phyloP scores from a whole-genome alignment of 306 rosid species.

The Mucuna pruriens region DNA sequence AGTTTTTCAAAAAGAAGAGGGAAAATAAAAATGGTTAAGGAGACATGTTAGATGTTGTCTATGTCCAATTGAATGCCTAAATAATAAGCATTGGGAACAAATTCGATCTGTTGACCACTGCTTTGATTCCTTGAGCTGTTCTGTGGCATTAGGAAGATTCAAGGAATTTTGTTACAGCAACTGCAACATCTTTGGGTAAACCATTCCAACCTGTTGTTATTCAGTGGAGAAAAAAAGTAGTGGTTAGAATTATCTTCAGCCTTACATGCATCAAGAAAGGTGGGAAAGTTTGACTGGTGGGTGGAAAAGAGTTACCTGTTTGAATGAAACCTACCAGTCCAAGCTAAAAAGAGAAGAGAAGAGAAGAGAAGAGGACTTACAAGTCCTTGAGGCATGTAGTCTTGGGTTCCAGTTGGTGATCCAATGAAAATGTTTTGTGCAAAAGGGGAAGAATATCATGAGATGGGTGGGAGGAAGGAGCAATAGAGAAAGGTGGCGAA shows the following conservation, averaged over 20 bases:
- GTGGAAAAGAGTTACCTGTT: slow-evolving; percentile 23
- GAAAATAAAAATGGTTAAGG: background rate
- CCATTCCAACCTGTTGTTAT: slow-evolving; percentile 67
- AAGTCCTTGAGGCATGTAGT: slow-evolving; percentile 67
- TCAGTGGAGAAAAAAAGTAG: background rate
- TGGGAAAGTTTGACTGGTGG: slow-evolving; percentile 44
- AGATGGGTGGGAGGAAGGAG: slow-evolving; percentile 51
- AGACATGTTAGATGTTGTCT: slow-evolving; percentile 22
- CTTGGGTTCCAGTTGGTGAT: slow-evolving; percentile 45
- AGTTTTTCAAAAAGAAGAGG: background rate
- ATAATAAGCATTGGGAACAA: background rate
- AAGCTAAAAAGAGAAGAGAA: too few relatives aligned
- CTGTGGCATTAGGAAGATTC: slow-evolving; percentile 28
- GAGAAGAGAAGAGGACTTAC: slow-evolving; percentile 55
- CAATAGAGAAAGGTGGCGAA: slow-evolving; percentile 68
- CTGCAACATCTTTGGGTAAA: slow-evolving; percentile 63
- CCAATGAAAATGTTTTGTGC: slow-evolving; percentile 58
- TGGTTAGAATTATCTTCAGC: background rate
- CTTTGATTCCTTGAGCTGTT: slow-evolving; percentile 9
- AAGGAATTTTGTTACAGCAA: slow-evolving; percentile 48
- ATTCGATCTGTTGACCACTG: slow-evolving; percentile 5
- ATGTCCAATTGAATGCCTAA: background rate
- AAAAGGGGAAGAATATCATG: slow-evolving; percentile 63
- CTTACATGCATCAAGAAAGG: background rate
- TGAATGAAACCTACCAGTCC: slow-evolving; percentile 54